Base-by-base conservation (phyloP, 169 alveolate species). In the Plasmodium vivax region DNA sequence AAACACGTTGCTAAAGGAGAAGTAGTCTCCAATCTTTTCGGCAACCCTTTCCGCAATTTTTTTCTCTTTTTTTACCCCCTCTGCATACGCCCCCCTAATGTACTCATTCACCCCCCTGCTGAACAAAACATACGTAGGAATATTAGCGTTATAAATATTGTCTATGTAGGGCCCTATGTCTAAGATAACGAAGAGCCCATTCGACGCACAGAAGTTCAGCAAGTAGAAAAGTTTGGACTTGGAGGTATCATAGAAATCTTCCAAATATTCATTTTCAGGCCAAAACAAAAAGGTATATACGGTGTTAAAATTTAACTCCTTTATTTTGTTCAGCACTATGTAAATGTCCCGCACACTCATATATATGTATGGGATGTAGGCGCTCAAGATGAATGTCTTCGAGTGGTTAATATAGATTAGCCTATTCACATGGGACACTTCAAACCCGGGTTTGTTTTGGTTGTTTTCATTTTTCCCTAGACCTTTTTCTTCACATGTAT, bases 181-280 rank as follows among this genome's bases (percentile, higher is more conserved):
- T 71, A 91, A 32, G 38, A 91, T 91, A 27, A 91, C 95, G 51
- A 91, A 91, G 1, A 91, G 71, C 36, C 95, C 95, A 91, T 91
- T 91, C 30, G 95, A 91, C 32, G 95, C 85, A 91, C 95, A 91
- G 36, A 91, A 91, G 45, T 91, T 91, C 72, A 91, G 83, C 71
- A 91, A 72, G 51, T 81, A 82, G 47, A 91, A 91, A 41, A 91
- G 92, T 19, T 91, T 91, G 7, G 95, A 91, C 30, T 91, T 82
- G 38, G 41, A 82, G 27, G 19, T 91, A 43, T 91, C 95, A 77
- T 91, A 91, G 7, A 71, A 10, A 73, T 91, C 85, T 91, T 91
- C 95, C 41, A 91, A 34, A 91, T 91, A 91, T 54, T 91, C 95
- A 82, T 91, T 91, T 82, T 91, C 95, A 45, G 92, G 95, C 95